phyloP scores from a whole-genome alignment of 768 basidiomycete genomes.

The Lentinula lateritia region DNA sequence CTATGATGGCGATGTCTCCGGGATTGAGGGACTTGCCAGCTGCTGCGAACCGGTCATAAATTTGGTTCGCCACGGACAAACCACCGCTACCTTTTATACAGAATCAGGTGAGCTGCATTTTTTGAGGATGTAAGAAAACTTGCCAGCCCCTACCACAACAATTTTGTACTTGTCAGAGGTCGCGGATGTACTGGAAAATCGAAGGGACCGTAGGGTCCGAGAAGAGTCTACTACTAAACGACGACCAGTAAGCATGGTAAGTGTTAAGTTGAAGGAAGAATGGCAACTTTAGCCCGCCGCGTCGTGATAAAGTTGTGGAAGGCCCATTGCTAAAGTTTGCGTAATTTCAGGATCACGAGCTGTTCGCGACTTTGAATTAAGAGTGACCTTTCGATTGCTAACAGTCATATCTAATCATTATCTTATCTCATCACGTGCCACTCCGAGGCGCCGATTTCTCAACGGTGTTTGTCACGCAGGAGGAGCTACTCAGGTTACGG shows the following conservation, averaged over 20 bases:
- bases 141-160: slow-evolving; percentile 84
- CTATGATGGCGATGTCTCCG: slow-evolving; percentile 84
- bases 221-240: slow-evolving; percentile 6
- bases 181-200: slow-evolving; percentile 26
- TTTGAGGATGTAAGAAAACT: slow-evolving; percentile 13
- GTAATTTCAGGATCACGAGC: background rate
- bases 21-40: slow-evolving; percentile 61
- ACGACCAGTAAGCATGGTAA: background rate
- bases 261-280: too few relatives aligned
- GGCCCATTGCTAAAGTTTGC: background rate
- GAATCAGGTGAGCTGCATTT: background rate
- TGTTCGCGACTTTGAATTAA: background rate
- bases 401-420: too few relatives aligned
- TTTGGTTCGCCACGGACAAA: slow-evolving; percentile 79
- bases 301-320: too few relatives aligned
- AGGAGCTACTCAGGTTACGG: too few relatives aligned
- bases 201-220: background rate
- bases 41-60: slow-evolving; percentile 72
- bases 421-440: too few relatives aligned
- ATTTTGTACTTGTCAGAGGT: slow-evolving; percentile 64
- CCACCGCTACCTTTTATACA: slow-evolving; percentile 65
- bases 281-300: too few relatives aligned
- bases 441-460: too few relatives aligned
- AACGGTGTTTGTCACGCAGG: too few relatives aligned
- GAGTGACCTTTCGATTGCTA: too few relatives aligned